These are phyloP conservation scores for Coemansia sp. DNA, from an alignment of 192 early-diverging fungal species.

Conservation along the genomic window DNA sequence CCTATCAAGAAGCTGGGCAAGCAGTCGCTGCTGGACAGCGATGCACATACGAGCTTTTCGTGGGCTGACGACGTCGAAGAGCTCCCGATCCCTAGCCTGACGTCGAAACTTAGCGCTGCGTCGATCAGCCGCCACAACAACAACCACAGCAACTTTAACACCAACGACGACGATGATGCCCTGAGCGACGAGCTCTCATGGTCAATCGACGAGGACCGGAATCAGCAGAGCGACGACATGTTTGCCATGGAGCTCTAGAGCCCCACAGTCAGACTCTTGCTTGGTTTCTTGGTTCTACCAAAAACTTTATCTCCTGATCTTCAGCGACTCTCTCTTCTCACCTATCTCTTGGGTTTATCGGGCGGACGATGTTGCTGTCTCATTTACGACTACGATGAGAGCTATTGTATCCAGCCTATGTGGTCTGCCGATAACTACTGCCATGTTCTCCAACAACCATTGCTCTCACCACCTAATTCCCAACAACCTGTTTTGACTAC, in stretches of 20 bases:
- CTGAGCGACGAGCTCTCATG: slow-evolving; percentile 52
- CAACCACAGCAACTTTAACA: background rate
- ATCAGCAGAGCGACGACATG: slow-evolving; percentile 30
- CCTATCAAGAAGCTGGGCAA: slow-evolving; percentile 24
- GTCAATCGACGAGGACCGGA: slow-evolving; percentile 35
- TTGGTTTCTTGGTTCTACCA: background rate
- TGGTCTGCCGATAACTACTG: slow-evolving; percentile 6
- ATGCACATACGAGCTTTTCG: slow-evolving; percentile 33
- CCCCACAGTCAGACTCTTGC: background rate
- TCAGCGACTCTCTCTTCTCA: background rate
- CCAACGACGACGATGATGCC: slow-evolving; percentile 26
- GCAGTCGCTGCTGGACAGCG: slow-evolving; percentile 14
- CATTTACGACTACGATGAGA: slow-evolving; percentile 8
- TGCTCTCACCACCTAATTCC: background rate
- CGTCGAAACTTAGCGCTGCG: slow-evolving; percentile 10
- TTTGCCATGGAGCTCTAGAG: slow-evolving; percentile 47
- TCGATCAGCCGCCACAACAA: slow-evolving; percentile 6
- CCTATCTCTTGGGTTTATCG: background rate
- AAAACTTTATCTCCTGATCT: slow-evolving; percentile 4
- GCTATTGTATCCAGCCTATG: slow-evolving; percentile 3
- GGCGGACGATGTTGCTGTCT: slow-evolving; percentile 1
- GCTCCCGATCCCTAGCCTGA: slow-evolving; percentile 46
- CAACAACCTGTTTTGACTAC: background rate
- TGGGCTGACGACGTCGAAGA: slow-evolving; percentile 58
- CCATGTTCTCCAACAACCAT: background rate